Percentiles rank a stretch among this genome's conserved stretches.
Conservation (phyloP, 2,329 filamentous ascomycete genomes). For the Aureobasidium sp. region DNA sequence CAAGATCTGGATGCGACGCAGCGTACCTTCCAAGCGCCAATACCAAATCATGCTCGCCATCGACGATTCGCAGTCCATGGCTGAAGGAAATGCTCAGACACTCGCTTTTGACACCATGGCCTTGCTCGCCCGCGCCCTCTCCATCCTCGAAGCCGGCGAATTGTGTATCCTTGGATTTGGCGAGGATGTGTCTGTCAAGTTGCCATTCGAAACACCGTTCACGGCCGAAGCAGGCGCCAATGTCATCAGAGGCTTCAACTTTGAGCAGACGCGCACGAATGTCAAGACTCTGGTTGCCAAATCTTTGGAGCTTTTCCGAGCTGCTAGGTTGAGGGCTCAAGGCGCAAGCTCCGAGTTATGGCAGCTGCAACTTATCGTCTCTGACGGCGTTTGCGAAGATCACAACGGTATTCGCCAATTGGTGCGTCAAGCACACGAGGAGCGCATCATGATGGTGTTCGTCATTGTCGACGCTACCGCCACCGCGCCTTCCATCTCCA, state of each 20-base stretch:
- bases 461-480: conserved; percentile 72
- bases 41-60: conserved; percentile 98
- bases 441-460: conserved; percentile 96
- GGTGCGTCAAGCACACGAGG: conserved; percentile 80
- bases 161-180: conserved; percentile 91
- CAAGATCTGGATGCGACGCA: conserved; percentile 99
- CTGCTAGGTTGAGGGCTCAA: conserved; percentile 58
- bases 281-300: conserved; percentile 69
- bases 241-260: conserved; percentile 77
- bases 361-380: conserved; percentile 91
- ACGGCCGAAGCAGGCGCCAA: conserved; percentile 73
- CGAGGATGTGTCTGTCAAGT: conserved; percentile 71
- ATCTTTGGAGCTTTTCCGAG: conserved; percentile 74
- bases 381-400: conserved; percentile 86
- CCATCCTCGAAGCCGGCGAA: conserved; percentile 90
- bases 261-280: conserved; percentile 79
- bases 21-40: conserved; percentile 81
- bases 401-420: conserved; percentile 77
- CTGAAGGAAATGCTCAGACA: conserved; percentile 65
- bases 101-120: conserved; percentile 92
- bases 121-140: conserved; percentile 77
- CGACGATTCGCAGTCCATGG: conserved; percentile 93
- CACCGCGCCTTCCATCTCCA: background rate
- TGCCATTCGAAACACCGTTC: conserved; percentile 78
- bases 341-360: conserved; percentile 64